A percentile compares a stretch with the other conserved stretches of the same genome.
Evolutionary conservation across 2,329 filamentous ascomycete species (phyloP).

Genomic region (Colletotrichum spaethianum): DNA sequence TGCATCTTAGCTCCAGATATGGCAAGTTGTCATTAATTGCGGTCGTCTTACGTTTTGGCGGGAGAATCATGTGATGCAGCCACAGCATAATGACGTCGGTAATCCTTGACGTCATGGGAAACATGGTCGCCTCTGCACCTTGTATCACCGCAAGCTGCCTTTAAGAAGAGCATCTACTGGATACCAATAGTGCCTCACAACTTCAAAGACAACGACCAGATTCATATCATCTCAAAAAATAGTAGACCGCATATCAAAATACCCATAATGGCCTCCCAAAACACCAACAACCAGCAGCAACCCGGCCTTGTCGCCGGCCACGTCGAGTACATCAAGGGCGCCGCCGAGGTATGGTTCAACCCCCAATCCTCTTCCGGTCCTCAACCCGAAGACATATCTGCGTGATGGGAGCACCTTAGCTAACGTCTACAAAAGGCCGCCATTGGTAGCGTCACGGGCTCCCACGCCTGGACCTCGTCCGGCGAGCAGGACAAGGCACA

Average conservation of each 20-base stretch:
- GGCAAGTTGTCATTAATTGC: not conserved
- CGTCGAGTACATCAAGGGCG: constrained; percentile 78
- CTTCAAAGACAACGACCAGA: too few species aligned
- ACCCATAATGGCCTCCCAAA: constrained; percentile 29
- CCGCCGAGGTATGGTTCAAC: constrained; percentile 68
- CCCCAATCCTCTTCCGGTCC: not conserved
- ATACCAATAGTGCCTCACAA: rapidly evolving
- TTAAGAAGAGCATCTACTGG: not conserved
- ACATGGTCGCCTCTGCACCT: not conserved
- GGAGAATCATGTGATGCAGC: constrained; percentile 30
- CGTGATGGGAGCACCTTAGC: not conserved
- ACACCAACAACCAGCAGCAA: constrained; percentile 52
- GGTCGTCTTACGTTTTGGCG: not conserved
- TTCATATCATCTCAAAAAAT: rapidly evolving
- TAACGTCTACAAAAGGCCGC: constrained; percentile 58
- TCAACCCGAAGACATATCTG: not conserved
- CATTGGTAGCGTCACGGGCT: constrained; percentile 74
- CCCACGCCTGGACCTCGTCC: constrained; percentile 73
- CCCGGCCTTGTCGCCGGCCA: constrained; percentile 75
- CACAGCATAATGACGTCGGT: constrained; percentile 30
- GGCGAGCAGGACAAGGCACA: constrained; percentile 75
- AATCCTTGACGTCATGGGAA: constrained; percentile 30
- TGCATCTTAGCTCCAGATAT: too few species aligned
- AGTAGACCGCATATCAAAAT: not conserved
- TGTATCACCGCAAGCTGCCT: constrained; percentile 16